These are phyloP conservation scores for Lepidium africanum DNA, from an alignment of 345 rosid species.

Conservation along the genomic window DNA sequence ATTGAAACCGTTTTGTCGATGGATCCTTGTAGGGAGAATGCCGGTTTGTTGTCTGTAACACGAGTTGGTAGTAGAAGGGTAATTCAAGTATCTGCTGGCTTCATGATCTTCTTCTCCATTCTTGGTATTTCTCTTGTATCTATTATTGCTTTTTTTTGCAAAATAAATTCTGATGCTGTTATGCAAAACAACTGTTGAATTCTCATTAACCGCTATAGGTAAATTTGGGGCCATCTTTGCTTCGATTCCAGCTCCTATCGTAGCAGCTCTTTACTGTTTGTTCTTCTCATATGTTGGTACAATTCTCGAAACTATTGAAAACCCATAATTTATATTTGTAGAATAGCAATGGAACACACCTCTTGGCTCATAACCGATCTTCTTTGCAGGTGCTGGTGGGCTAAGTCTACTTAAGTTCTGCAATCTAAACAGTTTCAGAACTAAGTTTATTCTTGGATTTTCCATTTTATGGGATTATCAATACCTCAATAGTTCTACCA, in stretches of 20 bases:
- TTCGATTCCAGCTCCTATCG: slow-evolving; percentile 70
- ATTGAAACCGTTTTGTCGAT: neutral
- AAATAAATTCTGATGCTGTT: neutral
- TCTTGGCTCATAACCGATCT: neutral
- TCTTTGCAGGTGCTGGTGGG: slow-evolving; percentile 52
- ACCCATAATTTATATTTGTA: neutral
- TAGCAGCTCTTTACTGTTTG: slow-evolving; percentile 67
- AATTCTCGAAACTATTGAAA: slow-evolving; percentile 16
- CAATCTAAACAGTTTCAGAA: slow-evolving; percentile 74
- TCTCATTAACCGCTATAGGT: slow-evolving; percentile 27
- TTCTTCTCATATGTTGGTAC: slow-evolving; percentile 72
- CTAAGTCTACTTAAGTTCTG: slow-evolving; percentile 76
- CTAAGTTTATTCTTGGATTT: slow-evolving; percentile 69
- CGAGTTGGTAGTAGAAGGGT: slow-evolving; percentile 83
- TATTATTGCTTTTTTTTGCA: neutral
- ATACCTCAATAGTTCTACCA: slow-evolving; percentile 79
- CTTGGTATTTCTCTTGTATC: slow-evolving; percentile 5
- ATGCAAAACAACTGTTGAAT: neutral
- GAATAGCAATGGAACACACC: neutral
- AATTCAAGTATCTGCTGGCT: slow-evolving; percentile 75
- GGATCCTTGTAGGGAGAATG: slow-evolving; percentile 59
- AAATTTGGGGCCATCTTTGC: slow-evolving; percentile 91
- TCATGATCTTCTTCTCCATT: slow-evolving; percentile 92
- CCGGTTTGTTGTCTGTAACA: slow-evolving; percentile 75
- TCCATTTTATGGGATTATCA: slow-evolving; percentile 72